These are phyloP conservation scores for Camellia oleifera DNA, from an alignment of 179 eudicot genomes.

Conservation along the genomic window DNA sequence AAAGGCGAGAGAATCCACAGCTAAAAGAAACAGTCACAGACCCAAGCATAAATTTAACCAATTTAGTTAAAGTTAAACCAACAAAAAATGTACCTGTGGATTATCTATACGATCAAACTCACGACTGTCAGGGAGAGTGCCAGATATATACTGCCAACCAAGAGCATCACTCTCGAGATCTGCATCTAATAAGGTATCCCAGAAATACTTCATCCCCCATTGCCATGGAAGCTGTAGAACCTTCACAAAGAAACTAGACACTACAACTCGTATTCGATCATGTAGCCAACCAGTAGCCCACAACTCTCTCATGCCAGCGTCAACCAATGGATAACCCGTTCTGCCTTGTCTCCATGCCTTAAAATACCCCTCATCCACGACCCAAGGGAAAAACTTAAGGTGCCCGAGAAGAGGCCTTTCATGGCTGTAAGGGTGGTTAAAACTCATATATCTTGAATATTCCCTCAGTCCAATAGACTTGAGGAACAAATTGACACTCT, in stretches of 20 bases:
- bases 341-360: conserved; percentile 99
- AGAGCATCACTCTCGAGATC: conserved; percentile 99
- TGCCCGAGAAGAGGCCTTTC: conserved; percentile 93
- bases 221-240: conserved; percentile 97
- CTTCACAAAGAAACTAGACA: conserved; percentile 95
- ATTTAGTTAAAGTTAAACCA: not conserved
- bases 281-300: conserved; percentile 99
- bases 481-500: conserved; percentile 90
- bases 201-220: conserved; percentile 99
- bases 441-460: conserved; percentile 92
- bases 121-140: conserved; percentile 91
- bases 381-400: conserved; percentile 93
- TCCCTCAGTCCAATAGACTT: conserved; percentile 94
- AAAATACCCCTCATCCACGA: conserved; percentile 76
- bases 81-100: conserved; percentile 64
- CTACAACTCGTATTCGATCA: conserved; percentile 94
- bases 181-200: conserved; percentile 97
- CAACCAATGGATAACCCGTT: conserved; percentile 96
- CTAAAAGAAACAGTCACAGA: not conserved
- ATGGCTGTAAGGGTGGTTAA: conserved; percentile 91
- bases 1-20: not conserved
- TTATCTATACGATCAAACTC: conserved; percentile 90
- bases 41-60: too few relatives aligned
- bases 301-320: conserved; percentile 97
- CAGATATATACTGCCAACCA: conserved; percentile 98